Base-by-base conservation (phyloP, 106 monocot species). In the Acanthochlamys bracteata region DNA sequence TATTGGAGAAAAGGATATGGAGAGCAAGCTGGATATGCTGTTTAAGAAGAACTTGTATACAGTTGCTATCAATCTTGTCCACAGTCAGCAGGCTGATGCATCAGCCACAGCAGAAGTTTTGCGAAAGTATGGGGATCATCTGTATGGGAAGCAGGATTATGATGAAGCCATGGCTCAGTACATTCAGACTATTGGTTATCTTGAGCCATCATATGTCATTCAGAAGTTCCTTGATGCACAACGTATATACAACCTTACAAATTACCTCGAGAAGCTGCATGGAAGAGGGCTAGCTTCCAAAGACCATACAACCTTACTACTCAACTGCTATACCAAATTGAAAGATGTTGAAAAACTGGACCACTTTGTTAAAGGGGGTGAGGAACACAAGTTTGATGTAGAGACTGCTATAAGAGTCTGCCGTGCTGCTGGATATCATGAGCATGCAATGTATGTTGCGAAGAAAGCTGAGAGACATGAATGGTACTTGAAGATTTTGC, bases 161-260 rank as follows among this genome's bases (percentile, higher is more conserved):
- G 83, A 96, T 73, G 95, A 88, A 68, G 84, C 95, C 21, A 96
- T 96, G 95, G 56, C 84, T 26, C 95, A 96, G 64, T 96, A 96
- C 68, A 96, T 96, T 33, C 71, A 82, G 25, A 96, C 95, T 4
- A 91, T 96, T 60, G 90, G 95, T 47, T 78, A 91, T 77, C 86
- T 96, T 41, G 95, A 96, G 59, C 95, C 95, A 40, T 96, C 95
- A 60, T 96, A 96, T 81, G 95, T 96, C 41, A 96, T 96, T 61
- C 95, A 96, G 60, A 96, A 96, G 72, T 96, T 96, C 68, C 78
- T 96, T 65, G 95, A 96, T 83, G 88, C 95, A 51, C 90, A 96
- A 51, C 73, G 87, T 12, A 96, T 96, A 54, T 69, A 96, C 71
- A 91, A 96, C 53, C 80, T 96, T 14, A 96, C 95, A 6, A 96